phyloP scores from a whole-genome alignment of 2,329 filamentous ascomycete genomes.

The Penicillium sp. region DNA sequence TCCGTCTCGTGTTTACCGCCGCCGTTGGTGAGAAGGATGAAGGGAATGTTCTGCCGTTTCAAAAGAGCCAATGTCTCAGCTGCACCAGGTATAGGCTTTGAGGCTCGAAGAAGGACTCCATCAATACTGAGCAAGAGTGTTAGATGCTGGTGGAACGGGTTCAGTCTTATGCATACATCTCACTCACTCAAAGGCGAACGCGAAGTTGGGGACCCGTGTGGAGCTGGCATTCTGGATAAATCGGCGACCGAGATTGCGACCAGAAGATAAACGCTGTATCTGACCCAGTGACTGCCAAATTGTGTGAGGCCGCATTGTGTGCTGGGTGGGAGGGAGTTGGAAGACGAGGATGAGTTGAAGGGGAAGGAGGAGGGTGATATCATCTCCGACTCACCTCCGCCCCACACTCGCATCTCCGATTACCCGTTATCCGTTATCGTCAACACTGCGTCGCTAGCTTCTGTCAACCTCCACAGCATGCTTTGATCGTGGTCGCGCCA shows the following conservation, averaged over 20 bases:
- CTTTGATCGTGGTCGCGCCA: too few relatives aligned
- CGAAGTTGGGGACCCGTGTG: slow-evolving; percentile 39
- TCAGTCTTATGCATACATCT: slow-evolving; percentile 5
- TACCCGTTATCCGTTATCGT: not conserved
- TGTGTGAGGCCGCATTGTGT: slow-evolving; percentile 28
- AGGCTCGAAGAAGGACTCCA: slow-evolving; percentile 85
- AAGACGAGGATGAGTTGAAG: not conserved
- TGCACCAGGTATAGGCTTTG: slow-evolving; percentile 75
- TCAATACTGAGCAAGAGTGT: slow-evolving; percentile 63
- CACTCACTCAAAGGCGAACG: slow-evolving; percentile 48
- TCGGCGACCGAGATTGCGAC: slow-evolving; percentile 21
- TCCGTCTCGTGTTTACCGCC: slow-evolving; percentile 79
- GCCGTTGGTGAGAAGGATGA: slow-evolving; percentile 93
- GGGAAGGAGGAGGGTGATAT: slow-evolving; percentile 6
- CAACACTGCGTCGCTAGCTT: not conserved
- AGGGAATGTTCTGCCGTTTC: slow-evolving; percentile 72
- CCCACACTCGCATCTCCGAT: slow-evolving; percentile 7
- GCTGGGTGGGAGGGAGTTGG: not conserved
- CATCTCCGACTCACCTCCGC: slow-evolving; percentile 7
- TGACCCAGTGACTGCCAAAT: slow-evolving; percentile 28
- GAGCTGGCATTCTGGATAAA: slow-evolving; percentile 31
- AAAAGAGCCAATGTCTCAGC: slow-evolving; percentile 70
- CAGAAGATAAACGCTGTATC: slow-evolving; percentile 25
- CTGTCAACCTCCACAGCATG: not conserved
- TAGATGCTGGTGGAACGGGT: slow-evolving; percentile 10